These are phyloP conservation scores for Leccinum truebloodii DNA, from an alignment of 768 basidiomycete genomes.

Conservation along the genomic window DNA sequence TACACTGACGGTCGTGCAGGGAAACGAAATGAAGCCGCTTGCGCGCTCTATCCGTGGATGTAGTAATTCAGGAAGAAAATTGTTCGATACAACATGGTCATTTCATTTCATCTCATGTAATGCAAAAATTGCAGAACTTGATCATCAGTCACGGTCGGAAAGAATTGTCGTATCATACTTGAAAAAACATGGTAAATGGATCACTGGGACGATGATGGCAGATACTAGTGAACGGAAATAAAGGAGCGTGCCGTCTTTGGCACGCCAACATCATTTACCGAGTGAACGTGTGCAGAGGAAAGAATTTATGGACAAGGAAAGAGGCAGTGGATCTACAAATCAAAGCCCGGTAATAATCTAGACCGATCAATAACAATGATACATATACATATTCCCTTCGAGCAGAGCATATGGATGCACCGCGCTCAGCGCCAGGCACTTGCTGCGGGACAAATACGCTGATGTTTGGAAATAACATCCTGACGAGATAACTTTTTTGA, in stretches of 20 bases:
- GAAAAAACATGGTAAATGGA: background rate
- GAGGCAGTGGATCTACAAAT: background rate
- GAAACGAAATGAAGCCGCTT: background rate
- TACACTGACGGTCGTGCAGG: background rate
- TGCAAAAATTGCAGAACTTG: background rate
- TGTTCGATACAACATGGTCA: background rate
- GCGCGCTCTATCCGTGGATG: background rate
- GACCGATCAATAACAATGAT: background rate
- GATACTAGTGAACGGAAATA: background rate
- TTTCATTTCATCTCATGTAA: background rate
- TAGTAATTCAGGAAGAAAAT: background rate
- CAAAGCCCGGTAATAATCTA: background rate
- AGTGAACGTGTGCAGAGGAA: background rate
- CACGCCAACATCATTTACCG: background rate
- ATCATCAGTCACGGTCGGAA: background rate
- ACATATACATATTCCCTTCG: background rate
- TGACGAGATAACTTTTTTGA: conserved; percentile 30
- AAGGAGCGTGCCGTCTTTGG: conserved; percentile 6
- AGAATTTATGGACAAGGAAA: background rate
- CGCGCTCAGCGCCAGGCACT: conserved; percentile 13
- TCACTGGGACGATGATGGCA: conserved; percentile 3
- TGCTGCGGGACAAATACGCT: conserved; percentile 26
- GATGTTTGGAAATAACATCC: conserved; percentile 30
- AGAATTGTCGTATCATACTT: background rate
- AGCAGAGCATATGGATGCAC: background rate